Conservation (phyloP, 192 early-diverging fungal species). For the Obelidium mucronatum region DNA sequence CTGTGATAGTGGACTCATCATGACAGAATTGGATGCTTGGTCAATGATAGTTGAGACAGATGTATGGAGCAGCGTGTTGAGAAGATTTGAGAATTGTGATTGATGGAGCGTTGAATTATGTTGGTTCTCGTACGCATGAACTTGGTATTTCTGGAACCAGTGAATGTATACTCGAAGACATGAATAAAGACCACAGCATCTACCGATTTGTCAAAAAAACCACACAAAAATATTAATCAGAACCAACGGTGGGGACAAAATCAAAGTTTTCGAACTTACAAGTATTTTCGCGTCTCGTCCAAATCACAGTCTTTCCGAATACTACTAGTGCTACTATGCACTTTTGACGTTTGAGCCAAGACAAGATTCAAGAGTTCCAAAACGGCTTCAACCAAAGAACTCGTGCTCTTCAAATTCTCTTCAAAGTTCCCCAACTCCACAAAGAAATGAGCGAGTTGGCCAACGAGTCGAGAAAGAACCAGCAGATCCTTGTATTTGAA, state of each 20-base stretch:
- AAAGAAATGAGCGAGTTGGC: slow-evolving; percentile 12
- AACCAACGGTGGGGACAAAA: too few relatives aligned
- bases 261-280: too few relatives aligned
- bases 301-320: too few relatives aligned
- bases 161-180: slow-evolving; percentile 19
- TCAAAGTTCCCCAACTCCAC: slow-evolving; percentile 9
- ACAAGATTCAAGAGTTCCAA: neutral
- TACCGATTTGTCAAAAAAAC: too few relatives aligned
- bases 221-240: too few relatives aligned
- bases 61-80: too few relatives aligned
- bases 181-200: neutral
- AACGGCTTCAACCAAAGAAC: neutral
- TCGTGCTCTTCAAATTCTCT: slow-evolving; percentile 10
- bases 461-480: neutral
- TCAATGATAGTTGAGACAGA: neutral
- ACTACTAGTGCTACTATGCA: too few relatives aligned
- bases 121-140: neutral
- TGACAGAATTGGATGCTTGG: neutral
- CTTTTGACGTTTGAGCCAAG: too few relatives aligned
- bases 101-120: too few relatives aligned
- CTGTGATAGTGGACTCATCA: too few relatives aligned
- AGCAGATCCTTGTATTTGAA: too few relatives aligned
- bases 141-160: slow-evolving; percentile 14
- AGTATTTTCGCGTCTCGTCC: too few relatives aligned
- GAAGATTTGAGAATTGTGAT: neutral